Conservation (phyloP, 768 basidiomycete genomes). For the Naganishia kalamii region DNA sequence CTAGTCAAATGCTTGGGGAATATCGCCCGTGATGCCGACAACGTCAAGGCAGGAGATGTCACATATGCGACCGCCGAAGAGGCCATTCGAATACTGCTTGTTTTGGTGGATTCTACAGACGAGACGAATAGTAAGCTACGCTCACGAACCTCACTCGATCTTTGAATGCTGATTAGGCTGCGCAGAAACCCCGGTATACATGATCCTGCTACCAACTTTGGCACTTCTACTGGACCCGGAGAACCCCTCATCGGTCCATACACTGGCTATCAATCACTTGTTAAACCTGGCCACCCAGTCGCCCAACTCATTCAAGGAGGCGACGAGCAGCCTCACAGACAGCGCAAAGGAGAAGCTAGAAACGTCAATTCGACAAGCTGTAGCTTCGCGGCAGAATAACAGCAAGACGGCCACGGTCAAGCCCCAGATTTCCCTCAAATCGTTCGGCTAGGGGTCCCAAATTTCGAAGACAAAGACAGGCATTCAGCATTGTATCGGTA, state of each 20-base stretch:
- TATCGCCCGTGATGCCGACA: conserved; percentile 59
- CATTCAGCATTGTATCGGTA: background rate
- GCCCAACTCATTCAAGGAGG: conserved; percentile 77
- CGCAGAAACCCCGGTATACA: conserved; percentile 61
- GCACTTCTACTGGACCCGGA: conserved; percentile 62
- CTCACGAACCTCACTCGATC: background rate
- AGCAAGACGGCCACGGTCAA: background rate
- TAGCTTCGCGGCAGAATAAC: conserved; percentile 40
- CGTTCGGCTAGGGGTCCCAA: conserved; percentile 14
- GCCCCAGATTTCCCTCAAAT: conserved; percentile 25
- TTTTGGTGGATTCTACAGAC: conserved; percentile 56
- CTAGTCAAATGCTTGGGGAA: conserved; percentile 73
- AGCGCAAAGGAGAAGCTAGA: conserved; percentile 62
- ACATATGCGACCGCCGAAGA: conserved; percentile 65
- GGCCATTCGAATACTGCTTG: conserved; percentile 71
- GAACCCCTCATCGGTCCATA: conserved; percentile 51
- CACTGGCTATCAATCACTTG: conserved; percentile 61
- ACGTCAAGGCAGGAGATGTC: conserved; percentile 52
- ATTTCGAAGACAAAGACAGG: background rate
- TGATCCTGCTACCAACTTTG: conserved; percentile 68
- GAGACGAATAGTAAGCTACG: conserved; percentile 62
- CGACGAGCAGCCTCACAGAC: conserved; percentile 61
- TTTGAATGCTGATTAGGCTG: background rate
- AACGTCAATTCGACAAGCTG: conserved; percentile 66
- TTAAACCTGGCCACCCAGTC: conserved; percentile 65